Evolutionary conservation across 305 asterid genomes (phyloP), one percentile per base, ranked within the genome.

Genomic region (Solanum hybrid): DNA sequence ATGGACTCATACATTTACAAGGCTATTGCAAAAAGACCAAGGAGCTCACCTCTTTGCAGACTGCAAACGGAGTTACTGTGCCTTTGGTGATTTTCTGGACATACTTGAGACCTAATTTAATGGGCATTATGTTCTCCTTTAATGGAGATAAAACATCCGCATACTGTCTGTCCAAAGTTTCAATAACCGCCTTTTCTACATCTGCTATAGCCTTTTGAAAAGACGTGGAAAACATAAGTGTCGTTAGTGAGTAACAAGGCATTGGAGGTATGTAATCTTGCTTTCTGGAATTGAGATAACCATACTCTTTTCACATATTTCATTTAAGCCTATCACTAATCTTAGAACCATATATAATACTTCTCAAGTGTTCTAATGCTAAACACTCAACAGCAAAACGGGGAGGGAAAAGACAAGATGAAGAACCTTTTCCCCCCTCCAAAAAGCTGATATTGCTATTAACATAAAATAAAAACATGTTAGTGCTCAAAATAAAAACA

Each of bases 11-110:
- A 88, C 11, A 11, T 36, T 6, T 77, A 84, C 51, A 87, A 75
- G 86, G 69, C 73, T n/a, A 46, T 42, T 82, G 82, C 22, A 20
- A 36, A 0, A 26, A 8, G 13, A 34, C 61, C 33, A 37, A 13
- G 88, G n/a, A 83, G 69, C 91, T 85, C 89, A 96, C 99, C 97
- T 96, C 99, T 79, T 85, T 87, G 24, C 98, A 90, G 88, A 94
- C 94, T 9, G 83, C 89, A 91, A 93, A 97, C 22, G 94, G 94
- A 84, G 91, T 35, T 39, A 88, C 92, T 64, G 93, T 93, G 35
- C 99, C 98, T 90, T 95, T 97, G 0, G 99, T 92, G 10, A 97
- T 90, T 92, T 96, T 97, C 90, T 96, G 98, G 64, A 97, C 98
- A 77, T 96, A 96, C 90, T 96, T 97, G 81, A 96, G 93, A 20